Conservation (phyloP, 345 rosid species). For the Psidium friedrichsthalianum region DNA sequence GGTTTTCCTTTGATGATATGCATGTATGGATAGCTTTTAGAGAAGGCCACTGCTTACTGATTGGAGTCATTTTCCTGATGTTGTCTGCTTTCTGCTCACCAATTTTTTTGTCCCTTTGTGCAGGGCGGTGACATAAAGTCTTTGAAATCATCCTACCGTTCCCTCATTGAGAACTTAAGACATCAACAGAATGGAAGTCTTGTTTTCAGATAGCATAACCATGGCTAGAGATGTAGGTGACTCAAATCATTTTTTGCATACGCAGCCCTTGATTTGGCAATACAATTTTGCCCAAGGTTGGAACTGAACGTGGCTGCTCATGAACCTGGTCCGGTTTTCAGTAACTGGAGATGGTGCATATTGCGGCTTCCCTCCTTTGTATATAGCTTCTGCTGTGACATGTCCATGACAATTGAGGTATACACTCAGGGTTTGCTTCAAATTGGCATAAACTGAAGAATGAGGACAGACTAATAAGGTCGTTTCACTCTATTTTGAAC, state of each 20-base stretch:
- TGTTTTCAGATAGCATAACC: slow-evolving; percentile 72
- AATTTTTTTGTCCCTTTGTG: not conserved
- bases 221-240: not conserved
- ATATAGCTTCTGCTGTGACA: slow-evolving; percentile 10
- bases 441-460: not conserved
- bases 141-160: slow-evolving; percentile 57
- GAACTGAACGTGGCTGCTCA: not conserved
- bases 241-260: not conserved
- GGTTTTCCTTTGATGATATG: not conserved
- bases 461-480: not conserved
- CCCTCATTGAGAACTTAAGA: slow-evolving; percentile 60
- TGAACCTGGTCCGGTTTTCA: not conserved
- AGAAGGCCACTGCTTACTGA: not conserved
- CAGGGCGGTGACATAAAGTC: slow-evolving; percentile 73
- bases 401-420: slow-evolving; percentile 21
- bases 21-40: not conserved
- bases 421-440: not conserved
- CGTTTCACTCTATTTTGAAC: not conserved
- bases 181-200: slow-evolving; percentile 67
- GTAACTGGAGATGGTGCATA: not conserved
- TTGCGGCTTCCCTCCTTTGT: slow-evolving; percentile 22
- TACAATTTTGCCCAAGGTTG: not conserved
- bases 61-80: not conserved
- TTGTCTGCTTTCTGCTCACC: not conserved
- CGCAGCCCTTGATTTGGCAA: not conserved